Evolutionary conservation across 495 filamentous ascomycete species (phyloP), one percentile per base, ranked within the genome.

Genomic region (Lasiosphaeria hispida): DNA sequence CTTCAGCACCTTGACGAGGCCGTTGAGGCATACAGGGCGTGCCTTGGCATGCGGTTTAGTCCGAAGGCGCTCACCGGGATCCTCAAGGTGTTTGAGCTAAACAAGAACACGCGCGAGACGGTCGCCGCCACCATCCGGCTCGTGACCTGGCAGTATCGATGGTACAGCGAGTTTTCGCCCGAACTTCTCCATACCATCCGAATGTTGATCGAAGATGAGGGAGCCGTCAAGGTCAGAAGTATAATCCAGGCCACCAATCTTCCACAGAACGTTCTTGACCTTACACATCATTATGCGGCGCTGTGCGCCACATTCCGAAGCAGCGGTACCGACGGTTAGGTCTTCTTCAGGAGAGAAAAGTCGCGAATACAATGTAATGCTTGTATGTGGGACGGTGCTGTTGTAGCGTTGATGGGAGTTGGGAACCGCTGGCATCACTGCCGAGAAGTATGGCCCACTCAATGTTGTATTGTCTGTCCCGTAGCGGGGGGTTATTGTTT

Each of bases 151-250:
- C 93, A 98, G 76, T 97, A 97, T 73, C 85, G 94, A 59, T 97
- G 94, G 94, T 98, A 97, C 75, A 96, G 92, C 23, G 95, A 98
- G 88, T 98, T 97, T 73, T 96, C 92, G 14, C 95, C 94, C 10
- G 84, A 89, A 49, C 80, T 98, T 14, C 83, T 97, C 23, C 88
- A 82, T 69, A 84, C 90, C 8, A 86, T 97, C 53, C 87, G 94
- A 60, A 92, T 88, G 61, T 79, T 97, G 60, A 97, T 98, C 69
- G 94, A 96, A 69, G 93, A 96, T 53, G 95, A 98, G 72, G 95
- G 94, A 48, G 95, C 93, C 17, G 91, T 98, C 66, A 98, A 98
- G 75, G 88, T 97, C 36, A 84, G 95, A 63, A 96, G 92, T 65
- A 96, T 97, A 60, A 90, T 98, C 23, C 95, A 97, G 71, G 91